These are phyloP conservation scores for Ceratocystis cacaofunesta DNA, from an alignment of 2,329 filamentous ascomycete genomes.

Conservation along the genomic window DNA sequence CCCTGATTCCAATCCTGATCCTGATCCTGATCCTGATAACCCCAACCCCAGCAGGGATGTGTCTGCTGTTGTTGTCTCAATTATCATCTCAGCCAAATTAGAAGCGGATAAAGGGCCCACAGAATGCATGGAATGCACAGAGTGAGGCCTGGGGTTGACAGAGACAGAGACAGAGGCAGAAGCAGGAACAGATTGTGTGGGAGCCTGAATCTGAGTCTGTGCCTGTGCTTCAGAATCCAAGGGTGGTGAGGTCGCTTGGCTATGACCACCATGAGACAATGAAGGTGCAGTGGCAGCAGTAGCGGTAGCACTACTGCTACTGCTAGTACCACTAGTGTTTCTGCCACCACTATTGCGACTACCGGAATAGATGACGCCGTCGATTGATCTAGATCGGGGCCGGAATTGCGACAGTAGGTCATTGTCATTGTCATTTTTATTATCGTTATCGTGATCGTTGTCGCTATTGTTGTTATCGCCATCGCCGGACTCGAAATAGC, in stretches of 20 bases:
- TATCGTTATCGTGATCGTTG: too few species aligned
- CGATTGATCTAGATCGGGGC: too few species aligned
- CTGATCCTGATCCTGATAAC: background rate
- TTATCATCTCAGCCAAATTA: conserved; percentile 4
- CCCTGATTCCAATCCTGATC: background rate
- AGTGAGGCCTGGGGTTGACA: conserved; percentile 1
- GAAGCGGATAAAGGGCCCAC: conserved; percentile 6
- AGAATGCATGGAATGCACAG: background rate
- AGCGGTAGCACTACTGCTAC: too few species aligned
- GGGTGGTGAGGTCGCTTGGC: background rate
- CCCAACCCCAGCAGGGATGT: background rate
- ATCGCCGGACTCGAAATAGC: too few species aligned
- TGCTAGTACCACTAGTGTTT: too few species aligned
- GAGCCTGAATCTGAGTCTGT: background rate
- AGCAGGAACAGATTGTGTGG: background rate
- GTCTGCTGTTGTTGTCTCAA: background rate
- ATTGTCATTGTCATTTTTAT: too few species aligned
- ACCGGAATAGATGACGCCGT: too few species aligned
- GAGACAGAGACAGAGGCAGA: conserved; percentile 7
- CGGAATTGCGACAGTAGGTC: too few species aligned
- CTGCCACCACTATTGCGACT: too few species aligned
- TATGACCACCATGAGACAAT: background rate
- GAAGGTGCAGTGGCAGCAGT: too few species aligned
- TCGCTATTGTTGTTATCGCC: background rate
- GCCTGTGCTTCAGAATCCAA: background rate